phyloP scores from a whole-genome alignment of 768 basidiomycete genomes.

The Boletus speciosus region DNA sequence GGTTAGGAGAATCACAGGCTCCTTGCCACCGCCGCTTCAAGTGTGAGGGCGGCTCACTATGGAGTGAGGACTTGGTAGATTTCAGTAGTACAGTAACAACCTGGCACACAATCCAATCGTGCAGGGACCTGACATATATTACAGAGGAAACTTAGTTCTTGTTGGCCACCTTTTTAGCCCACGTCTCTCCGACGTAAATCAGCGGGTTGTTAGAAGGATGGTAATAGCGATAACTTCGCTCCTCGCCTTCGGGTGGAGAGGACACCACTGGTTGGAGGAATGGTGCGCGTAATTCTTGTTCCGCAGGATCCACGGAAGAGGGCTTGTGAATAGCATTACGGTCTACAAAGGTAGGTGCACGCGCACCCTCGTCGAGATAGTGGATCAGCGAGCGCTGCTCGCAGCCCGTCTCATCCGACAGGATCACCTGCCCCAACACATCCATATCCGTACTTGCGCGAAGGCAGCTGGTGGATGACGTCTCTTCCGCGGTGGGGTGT shows the following conservation, averaged over 20 bases:
- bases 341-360: slow-evolving; percentile 19
- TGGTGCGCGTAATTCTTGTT: not conserved
- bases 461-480: not conserved
- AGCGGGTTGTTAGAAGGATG: no score
- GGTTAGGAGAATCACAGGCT: no score
- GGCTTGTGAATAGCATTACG: not conserved
- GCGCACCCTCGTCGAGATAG: slow-evolving; percentile 19
- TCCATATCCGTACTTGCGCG: not conserved
- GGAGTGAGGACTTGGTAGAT: no score
- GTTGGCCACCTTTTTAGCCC: slow-evolving; percentile 13
- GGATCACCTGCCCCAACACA: slow-evolving; percentile 2
- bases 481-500: not conserved
- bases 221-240: slow-evolving; percentile 12
- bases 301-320: not conserved
- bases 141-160: not conserved
- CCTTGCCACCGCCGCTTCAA: no score
- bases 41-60: no score
- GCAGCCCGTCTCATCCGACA: not conserved
- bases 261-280: not conserved
- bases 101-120: no score
- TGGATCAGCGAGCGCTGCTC: slow-evolving; percentile 3
- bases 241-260: slow-evolving; percentile 16
- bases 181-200: slow-evolving; percentile 22
- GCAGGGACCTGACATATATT: no score
- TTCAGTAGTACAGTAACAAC: no score